Evolutionary conservation across 2,329 filamentous ascomycete species (phyloP).

Genomic region (Paraphaeosphaeria minitans): DNA sequence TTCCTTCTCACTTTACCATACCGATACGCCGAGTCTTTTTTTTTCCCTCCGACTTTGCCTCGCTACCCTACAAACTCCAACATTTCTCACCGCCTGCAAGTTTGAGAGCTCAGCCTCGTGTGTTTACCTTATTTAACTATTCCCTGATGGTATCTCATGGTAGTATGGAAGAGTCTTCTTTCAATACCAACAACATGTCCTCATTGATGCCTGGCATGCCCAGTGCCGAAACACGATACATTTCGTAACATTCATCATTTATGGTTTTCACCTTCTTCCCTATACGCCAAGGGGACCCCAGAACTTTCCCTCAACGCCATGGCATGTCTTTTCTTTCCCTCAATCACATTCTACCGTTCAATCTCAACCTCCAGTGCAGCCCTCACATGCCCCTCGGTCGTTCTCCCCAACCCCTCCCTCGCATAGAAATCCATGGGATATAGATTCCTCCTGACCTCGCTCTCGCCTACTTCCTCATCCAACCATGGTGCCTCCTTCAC

Average conservation of each 20-base stretch:
- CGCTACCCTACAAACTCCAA: too few species aligned
- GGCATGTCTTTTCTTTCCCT: neutral
- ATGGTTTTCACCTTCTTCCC: neutral
- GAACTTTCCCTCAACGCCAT: constrained; percentile 7
- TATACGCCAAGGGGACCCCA: neutral
- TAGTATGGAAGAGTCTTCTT: too few species aligned
- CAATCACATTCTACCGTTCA: neutral
- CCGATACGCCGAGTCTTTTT: too few species aligned
- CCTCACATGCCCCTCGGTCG: constrained; percentile 53
- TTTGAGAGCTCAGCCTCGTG: too few species aligned
- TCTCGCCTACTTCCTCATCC: constrained; percentile 55
- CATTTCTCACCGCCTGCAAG: too few species aligned
- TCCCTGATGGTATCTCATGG: too few species aligned
- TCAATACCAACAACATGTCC: too few species aligned
- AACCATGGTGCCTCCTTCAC: constrained; percentile 70
- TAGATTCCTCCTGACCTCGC: constrained; percentile 60
- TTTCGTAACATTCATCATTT: neutral
- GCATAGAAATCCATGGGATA: constrained; percentile 99
- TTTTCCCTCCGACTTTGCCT: too few species aligned
- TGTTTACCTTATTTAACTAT: too few species aligned
- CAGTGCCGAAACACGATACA: too few species aligned
- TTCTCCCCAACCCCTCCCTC: constrained; percentile 85
- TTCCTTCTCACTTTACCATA: too few species aligned
- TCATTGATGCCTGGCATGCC: too few species aligned
- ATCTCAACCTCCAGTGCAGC: constrained; percentile 23